phyloP scores from a whole-genome alignment of 257 asterid genomes.

The Capsicum chinense region DNA sequence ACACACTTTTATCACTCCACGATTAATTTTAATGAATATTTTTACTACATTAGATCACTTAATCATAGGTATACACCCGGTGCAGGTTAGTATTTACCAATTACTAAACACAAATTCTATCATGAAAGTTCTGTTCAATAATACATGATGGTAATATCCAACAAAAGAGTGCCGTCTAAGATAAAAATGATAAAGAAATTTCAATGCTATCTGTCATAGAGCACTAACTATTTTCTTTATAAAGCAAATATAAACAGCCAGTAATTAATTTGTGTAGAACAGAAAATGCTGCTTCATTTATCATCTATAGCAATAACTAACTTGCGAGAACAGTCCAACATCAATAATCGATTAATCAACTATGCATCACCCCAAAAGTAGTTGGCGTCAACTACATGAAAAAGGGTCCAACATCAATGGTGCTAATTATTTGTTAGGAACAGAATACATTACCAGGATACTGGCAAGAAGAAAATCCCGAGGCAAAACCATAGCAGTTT shows the following conservation, averaged over 20 bases:
- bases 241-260: background rate
- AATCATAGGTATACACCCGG: background rate
- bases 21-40: background rate
- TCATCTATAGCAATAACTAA: conserved; percentile 1
- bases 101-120: background rate
- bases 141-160: background rate
- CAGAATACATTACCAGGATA: conserved; percentile 7
- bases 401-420: background rate
- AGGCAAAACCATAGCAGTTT: background rate
- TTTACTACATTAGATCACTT: conserved; percentile 1
- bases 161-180: background rate
- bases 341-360: background rate
- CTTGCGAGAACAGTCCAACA: background rate
- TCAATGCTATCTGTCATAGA: background rate
- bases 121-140: background rate
- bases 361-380: conserved; percentile 5
- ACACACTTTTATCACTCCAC: background rate
- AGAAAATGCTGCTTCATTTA: conserved; percentile 14
- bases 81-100: background rate
- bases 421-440: background rate
- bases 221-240: background rate
- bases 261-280: background rate
- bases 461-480: conserved; percentile 12
- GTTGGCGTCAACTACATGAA: conserved; percentile 12
- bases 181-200: background rate